Evolutionary conservation across 306 rosid species (phyloP).

Genomic region (Gillenia trifoliata): DNA sequence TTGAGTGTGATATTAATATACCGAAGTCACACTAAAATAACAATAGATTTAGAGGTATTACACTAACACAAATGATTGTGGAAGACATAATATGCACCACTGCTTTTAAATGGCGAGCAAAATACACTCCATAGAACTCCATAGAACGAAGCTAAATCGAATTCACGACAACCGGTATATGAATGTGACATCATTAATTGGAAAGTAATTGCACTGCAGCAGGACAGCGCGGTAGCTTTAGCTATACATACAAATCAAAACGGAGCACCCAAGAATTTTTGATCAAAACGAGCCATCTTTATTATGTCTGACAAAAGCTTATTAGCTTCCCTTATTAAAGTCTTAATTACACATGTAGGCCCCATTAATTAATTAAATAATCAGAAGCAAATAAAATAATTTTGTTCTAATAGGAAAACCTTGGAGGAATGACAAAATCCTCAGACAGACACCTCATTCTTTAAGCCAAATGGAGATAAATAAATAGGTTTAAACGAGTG

Average conservation of each 20-base stretch:
- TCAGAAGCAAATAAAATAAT: background rate
- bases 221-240: background rate
- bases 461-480: background rate
- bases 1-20: no score
- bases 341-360: slow-evolving; percentile 1
- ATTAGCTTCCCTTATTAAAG: background rate
- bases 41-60: no score
- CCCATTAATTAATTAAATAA: background rate
- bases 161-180: no score
- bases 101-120: no score
- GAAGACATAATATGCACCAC: no score
- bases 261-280: no score
- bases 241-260: background rate
- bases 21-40: no score
- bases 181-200: no score
- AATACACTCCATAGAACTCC: no score
- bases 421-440: slow-evolving; percentile 23
- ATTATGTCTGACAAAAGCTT: slow-evolving; percentile 7
- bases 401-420: background rate
- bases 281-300: background rate
- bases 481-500: background rate
- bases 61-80: no score
- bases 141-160: no score
- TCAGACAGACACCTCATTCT: slow-evolving; percentile 3
- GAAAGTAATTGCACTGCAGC: no score